These are phyloP conservation scores for Arabidopsis lyrata DNA, from an alignment of 441 rosid species.

Conservation along the genomic window DNA sequence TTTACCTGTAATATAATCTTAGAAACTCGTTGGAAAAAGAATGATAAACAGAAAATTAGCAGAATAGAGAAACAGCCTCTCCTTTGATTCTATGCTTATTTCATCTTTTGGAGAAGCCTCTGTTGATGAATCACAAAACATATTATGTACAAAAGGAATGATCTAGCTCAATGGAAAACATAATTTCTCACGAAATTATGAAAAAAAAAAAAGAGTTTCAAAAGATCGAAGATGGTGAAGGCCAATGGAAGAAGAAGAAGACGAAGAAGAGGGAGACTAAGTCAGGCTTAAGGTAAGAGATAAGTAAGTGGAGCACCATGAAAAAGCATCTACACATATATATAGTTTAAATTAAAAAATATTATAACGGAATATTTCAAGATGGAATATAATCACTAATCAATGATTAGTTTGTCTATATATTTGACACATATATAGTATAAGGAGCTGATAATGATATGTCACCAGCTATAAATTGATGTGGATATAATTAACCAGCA, in stretches of 20 bases:
- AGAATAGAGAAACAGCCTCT: slow-evolving; percentile 34
- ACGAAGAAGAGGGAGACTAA: slow-evolving; percentile 30
- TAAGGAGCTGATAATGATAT: slow-evolving; percentile 32
- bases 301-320: slow-evolving; percentile 46
- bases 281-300: slow-evolving; percentile 38
- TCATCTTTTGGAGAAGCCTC: slow-evolving; percentile 37
- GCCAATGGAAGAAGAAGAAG: slow-evolving; percentile 10
- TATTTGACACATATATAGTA: slow-evolving; percentile 24
- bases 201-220: slow-evolving; percentile 21
- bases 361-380: slow-evolving; percentile 24
- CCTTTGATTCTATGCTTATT: slow-evolving; percentile 38
- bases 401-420: slow-evolving; percentile 37
- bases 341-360: not conserved
- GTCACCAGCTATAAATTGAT: slow-evolving; percentile 40
- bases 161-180: slow-evolving; percentile 23
- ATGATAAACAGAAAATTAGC: not conserved
- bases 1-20: slow-evolving; percentile 37
- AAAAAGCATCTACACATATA: slow-evolving; percentile 37
- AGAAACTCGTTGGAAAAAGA: not conserved
- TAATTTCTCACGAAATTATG: slow-evolving; percentile 30
- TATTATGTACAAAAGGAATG: slow-evolving; percentile 31
- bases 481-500: slow-evolving; percentile 23
- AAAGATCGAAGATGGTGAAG: slow-evolving; percentile 26
- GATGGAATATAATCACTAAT: slow-evolving; percentile 29
- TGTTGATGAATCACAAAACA: slow-evolving; percentile 33